These are phyloP conservation scores for Zalaria sp. DNA, from an alignment of 2,329 filamentous ascomycete genomes.

Conservation along the genomic window DNA sequence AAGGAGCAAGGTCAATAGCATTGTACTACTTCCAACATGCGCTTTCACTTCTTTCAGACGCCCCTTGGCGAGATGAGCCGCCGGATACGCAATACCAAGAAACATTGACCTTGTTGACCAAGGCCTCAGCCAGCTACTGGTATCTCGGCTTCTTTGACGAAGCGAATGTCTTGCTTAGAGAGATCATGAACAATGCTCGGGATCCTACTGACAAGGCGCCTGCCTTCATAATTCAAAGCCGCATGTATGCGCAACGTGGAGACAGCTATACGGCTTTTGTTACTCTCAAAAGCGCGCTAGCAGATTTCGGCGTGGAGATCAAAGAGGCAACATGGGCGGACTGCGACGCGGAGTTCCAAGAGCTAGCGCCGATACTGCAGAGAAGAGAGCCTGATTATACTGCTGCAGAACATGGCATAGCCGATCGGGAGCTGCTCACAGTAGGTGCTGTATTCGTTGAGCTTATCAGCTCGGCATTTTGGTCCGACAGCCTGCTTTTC, in stretches of 20 bases:
- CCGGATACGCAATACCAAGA: conserved; percentile 75
- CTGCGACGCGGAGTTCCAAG: conserved; percentile 62
- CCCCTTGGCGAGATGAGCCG: conserved; percentile 52
- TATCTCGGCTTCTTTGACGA: conserved; percentile 59
- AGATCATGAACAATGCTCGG: conserved; percentile 56
- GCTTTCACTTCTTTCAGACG: conserved; percentile 61
- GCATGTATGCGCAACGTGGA: conserved; percentile 62
- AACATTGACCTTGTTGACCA: conserved; percentile 64
- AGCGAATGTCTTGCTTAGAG: conserved; percentile 53
- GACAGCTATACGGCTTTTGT: conserved; percentile 56
- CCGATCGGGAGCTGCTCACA: conserved; percentile 41
- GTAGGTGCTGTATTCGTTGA: conserved; percentile 59
- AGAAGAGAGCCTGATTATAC: conserved; percentile 35
- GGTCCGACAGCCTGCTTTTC: conserved; percentile 58
- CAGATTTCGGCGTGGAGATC: conserved; percentile 52
- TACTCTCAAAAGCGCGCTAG: conserved; percentile 56
- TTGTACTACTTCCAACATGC: conserved; percentile 70
- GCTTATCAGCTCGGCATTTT: conserved; percentile 56
- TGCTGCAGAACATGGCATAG: neutral
- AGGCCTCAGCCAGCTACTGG: conserved; percentile 69
- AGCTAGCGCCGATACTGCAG: conserved; percentile 13
- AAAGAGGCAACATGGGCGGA: conserved; percentile 56
- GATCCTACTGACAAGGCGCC: conserved; percentile 67
- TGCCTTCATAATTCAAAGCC: conserved; percentile 69
- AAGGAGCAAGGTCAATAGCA: conserved; percentile 68